These are phyloP conservation scores for Ascobolus immersus DNA, from an alignment of 495 filamentous ascomycete species.

Conservation along the genomic window DNA sequence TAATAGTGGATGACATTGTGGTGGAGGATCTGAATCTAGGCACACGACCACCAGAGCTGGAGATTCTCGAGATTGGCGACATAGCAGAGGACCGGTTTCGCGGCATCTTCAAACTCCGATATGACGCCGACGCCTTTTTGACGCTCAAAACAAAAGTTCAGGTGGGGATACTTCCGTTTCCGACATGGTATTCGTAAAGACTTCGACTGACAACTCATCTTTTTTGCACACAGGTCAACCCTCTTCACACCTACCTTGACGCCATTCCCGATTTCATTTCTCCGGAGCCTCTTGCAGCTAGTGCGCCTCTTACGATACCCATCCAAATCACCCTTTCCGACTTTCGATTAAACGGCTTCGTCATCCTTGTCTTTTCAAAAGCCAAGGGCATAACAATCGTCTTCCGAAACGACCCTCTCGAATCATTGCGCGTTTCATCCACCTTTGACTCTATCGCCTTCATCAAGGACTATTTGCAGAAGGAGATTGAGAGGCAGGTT, in stretches of 20 bases:
- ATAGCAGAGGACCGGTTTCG: conserved; percentile 84
- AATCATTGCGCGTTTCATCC: conserved; percentile 85
- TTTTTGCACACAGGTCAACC: conserved; percentile 42
- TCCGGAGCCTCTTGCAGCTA: conserved; percentile 64
- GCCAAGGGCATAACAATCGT: conserved; percentile 89
- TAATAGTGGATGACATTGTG: conserved; percentile 94
- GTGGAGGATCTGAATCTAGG: conserved; percentile 90
- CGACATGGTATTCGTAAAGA: background rate
- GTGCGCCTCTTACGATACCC: conserved; percentile 82
- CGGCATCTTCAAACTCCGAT: conserved; percentile 95
- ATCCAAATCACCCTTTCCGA: conserved; percentile 84
- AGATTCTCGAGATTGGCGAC: conserved; percentile 89
- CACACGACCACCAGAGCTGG: conserved; percentile 64
- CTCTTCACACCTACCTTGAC: conserved; percentile 71
- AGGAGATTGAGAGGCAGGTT: conserved; percentile 74
- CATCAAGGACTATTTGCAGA: conserved; percentile 82
- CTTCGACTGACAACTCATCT: background rate
- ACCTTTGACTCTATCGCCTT: conserved; percentile 96
- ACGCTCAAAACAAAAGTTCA: conserved; percentile 83
- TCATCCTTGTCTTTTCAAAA: conserved; percentile 81
- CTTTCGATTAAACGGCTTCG: conserved; percentile 89
- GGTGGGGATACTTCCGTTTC: conserved; percentile 19
- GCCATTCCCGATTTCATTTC: conserved; percentile 79
- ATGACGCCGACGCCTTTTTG: conserved; percentile 73
- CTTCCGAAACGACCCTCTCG: conserved; percentile 87